Conservation (phyloP, 2,329 filamentous ascomycete genomes). For the Westerdykella sp. region DNA sequence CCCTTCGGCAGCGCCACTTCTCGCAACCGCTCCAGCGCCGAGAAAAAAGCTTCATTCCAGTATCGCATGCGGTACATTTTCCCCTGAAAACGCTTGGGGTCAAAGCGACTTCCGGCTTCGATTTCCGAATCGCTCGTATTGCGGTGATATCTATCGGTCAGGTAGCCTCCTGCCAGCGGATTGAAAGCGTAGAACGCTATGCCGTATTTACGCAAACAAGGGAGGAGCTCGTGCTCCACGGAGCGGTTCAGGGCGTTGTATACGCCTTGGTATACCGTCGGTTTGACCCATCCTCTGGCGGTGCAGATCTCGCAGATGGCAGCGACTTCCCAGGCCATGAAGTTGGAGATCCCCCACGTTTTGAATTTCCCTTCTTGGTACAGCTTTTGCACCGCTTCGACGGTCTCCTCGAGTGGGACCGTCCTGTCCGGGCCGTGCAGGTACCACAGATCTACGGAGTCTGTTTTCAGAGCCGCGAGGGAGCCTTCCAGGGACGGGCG, state of each 20-base stretch:
- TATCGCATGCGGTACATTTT: slow-evolving; percentile 36
- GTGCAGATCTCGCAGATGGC: slow-evolving; percentile 25
- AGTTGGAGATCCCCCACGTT: slow-evolving; percentile 32
- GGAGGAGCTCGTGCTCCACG: slow-evolving; percentile 40
- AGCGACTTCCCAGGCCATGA: slow-evolving; percentile 24
- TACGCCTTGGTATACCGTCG: slow-evolving; percentile 45
- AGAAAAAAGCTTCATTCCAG: slow-evolving; percentile 40
- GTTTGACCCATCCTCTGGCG: slow-evolving; percentile 27
- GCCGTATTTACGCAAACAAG: slow-evolving; percentile 39
- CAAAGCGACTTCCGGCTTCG: slow-evolving; percentile 39
- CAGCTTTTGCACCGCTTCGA: slow-evolving; percentile 26
- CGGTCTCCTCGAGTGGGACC: slow-evolving; percentile 23
- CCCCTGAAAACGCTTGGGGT: slow-evolving; percentile 37
- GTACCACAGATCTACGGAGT: slow-evolving; percentile 30
- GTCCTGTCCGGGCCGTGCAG: slow-evolving; percentile 26
- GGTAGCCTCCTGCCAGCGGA: slow-evolving; percentile 14
- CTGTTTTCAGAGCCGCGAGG: slow-evolving; percentile 35
- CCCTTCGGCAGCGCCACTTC: slow-evolving; percentile 33
- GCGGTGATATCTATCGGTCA: slow-evolving; percentile 13
- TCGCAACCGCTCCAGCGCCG: slow-evolving; percentile 39
- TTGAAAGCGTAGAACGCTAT: slow-evolving; percentile 42
- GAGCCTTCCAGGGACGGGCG: slow-evolving; percentile 32
- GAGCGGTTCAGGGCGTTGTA: slow-evolving; percentile 39
- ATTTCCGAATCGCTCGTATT: slow-evolving; percentile 44
- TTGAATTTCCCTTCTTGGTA: slow-evolving; percentile 30